These are phyloP conservation scores for Boletus sp. DNA, from an alignment of 1,284 basidiomycete genomes.

Conservation along the genomic window DNA sequence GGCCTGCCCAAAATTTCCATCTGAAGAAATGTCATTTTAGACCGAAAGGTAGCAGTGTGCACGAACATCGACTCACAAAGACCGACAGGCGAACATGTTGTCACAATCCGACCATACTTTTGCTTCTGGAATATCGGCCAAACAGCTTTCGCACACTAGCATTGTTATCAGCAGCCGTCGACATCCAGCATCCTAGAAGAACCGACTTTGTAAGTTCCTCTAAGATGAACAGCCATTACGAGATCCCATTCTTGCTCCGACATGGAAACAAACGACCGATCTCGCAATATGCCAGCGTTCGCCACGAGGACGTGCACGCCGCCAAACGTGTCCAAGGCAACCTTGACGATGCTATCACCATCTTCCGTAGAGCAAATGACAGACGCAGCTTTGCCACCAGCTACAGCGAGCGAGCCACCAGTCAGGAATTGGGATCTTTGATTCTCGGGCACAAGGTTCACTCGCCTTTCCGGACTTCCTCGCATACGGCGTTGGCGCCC, in stretches of 20 bases:
- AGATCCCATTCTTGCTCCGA: conserved; percentile 93
- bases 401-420: conserved; percentile 36
- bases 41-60: not conserved
- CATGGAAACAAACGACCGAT: conserved; percentile 90
- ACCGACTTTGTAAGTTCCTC: conserved; percentile 68
- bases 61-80: conserved; percentile 59
- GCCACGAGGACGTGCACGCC: conserved; percentile 86
- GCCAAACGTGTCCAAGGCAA: conserved; percentile 85
- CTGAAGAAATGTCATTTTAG: conserved; percentile 36
- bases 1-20: conserved; percentile 92
- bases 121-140: conserved; percentile 98
- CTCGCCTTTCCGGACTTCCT: conserved; percentile 79
- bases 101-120: conserved; percentile 94
- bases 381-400: conserved; percentile 84
- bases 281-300: conserved; percentile 92
- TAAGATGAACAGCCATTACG: conserved; percentile 86
- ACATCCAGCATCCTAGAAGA: not conserved
- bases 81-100: conserved; percentile 90
- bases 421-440: not conserved
- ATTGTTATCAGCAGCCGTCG: conserved; percentile 3
- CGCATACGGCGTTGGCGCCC: conserved; percentile 79
- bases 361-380: conserved; percentile 89
- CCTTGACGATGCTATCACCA: conserved; percentile 86
- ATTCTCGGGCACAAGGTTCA: not conserved
- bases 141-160: conserved; percentile 83